Percentiles rank a stretch among this genome's conserved stretches.
phyloP scores from a whole-genome alignment of 1,284 basidiomycete species.

The Athelia sp. region DNA sequence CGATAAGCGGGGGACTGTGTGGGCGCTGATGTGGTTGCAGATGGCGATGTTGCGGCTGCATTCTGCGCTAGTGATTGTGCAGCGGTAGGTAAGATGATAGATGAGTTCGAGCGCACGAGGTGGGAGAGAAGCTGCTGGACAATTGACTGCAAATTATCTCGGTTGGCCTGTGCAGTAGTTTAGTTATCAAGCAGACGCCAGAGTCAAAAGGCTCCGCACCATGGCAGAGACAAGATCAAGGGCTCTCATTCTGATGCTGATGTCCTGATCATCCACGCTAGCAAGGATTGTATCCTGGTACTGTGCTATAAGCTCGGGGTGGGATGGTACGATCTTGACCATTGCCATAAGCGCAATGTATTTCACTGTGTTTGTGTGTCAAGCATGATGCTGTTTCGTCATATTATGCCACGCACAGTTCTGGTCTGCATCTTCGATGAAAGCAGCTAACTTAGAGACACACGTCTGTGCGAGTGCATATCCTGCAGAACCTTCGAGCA shows the following conservation, averaged over 20 bases:
- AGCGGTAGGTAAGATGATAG: constrained; percentile 49
- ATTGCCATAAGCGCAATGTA: constrained; percentile 95
- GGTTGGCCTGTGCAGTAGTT: constrained; percentile 62
- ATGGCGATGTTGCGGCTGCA: constrained; percentile 33
- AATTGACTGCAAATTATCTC: constrained; percentile 82
- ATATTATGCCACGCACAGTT: constrained; percentile 58
- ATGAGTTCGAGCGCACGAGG: constrained; percentile 62
- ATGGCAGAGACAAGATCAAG: constrained; percentile 92
- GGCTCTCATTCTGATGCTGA: constrained; percentile 93
- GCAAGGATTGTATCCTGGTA: constrained; percentile 91
- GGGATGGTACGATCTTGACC: constrained; percentile 92
- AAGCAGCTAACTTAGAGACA: constrained; percentile 90
- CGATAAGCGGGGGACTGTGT: constrained; percentile 78
- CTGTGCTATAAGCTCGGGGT: constrained; percentile 87
- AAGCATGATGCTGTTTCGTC: constrained; percentile 1
- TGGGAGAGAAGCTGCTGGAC: constrained; percentile 85
- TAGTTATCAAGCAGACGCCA: constrained; percentile 9
- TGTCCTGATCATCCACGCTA: constrained; percentile 90
- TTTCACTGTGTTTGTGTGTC: constrained; percentile 58
- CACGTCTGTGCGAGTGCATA: constrained; percentile 83
- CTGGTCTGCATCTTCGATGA: constrained; percentile 91
- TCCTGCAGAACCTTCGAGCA: constrained; percentile 83
- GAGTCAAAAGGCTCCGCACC: constrained; percentile 41
- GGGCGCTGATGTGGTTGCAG: constrained; percentile 32
- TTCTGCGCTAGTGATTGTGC: constrained; percentile 56